Evolutionary conservation across 106 monocot genomes (phyloP).

Genomic region (Acanthochlamys bracteata): DNA sequence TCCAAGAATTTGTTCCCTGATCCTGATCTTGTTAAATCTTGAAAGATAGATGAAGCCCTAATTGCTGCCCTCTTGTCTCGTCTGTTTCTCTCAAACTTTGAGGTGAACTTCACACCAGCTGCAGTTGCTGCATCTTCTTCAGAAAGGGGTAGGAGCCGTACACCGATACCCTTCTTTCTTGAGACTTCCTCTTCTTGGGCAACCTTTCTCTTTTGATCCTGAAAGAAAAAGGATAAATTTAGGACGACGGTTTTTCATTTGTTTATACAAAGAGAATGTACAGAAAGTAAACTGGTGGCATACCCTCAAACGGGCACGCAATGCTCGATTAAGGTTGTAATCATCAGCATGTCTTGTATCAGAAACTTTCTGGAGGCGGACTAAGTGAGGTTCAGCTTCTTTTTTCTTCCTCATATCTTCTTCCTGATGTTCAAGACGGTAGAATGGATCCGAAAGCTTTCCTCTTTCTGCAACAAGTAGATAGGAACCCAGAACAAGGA

Average conservation of each 20-base stretch:
- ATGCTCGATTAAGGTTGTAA: conserved; percentile 78
- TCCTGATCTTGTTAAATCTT: conserved; percentile 11
- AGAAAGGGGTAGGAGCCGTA: conserved; percentile 75
- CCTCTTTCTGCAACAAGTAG: conserved; percentile 47
- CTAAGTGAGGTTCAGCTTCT: conserved; percentile 80
- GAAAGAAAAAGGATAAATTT: not conserved
- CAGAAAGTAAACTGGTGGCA: not conserved
- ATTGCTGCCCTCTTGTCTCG: conserved; percentile 77
- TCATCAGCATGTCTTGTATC: conserved; percentile 78
- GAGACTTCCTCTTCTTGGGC: conserved; percentile 62
- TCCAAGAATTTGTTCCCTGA: conserved; percentile 29
- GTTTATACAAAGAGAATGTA: not conserved
- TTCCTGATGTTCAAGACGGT: conserved; percentile 91
- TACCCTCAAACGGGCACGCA: conserved; percentile 75
- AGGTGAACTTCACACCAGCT: conserved; percentile 47
- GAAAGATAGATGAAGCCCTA: conserved; percentile 82
- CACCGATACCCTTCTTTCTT: conserved; percentile 71
- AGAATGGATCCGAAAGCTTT: conserved; percentile 90
- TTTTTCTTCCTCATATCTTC: conserved; percentile 91
- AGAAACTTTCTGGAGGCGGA: conserved; percentile 83
- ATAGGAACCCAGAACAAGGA: not conserved
- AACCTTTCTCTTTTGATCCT: conserved; percentile 81
- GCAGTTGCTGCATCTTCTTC: conserved; percentile 53
- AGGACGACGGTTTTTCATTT: too few relatives aligned
- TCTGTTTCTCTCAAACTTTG: conserved; percentile 70